Percentiles rank a stretch among this genome's conserved stretches.
These are phyloP conservation scores for Insectozyma bohioensis DNA, from an alignment of 1,139 yeast species.

Conservation along the genomic window DNA sequence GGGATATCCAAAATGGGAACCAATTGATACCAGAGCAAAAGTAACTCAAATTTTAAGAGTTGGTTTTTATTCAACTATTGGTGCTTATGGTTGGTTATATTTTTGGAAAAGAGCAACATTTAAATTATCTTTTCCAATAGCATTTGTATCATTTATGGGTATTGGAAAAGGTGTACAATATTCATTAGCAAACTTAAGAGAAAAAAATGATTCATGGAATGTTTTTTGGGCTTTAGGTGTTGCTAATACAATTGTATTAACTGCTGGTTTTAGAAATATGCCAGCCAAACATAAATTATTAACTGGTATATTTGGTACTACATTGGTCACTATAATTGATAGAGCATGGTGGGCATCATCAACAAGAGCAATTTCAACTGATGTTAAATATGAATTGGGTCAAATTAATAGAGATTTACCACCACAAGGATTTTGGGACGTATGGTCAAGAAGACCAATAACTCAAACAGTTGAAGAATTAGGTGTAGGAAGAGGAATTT, in stretches of 20 bases:
- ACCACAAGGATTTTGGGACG: constrained; percentile 80
- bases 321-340: constrained; percentile 38
- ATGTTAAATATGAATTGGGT: constrained; percentile 36
- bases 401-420: constrained; percentile 34
- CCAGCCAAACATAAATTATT: constrained; percentile 44
- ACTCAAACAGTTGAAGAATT: constrained; percentile 76
- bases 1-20: constrained; percentile 47
- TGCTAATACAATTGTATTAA: constrained; percentile 43
- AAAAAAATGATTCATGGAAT: constrained; percentile 52
- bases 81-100: constrained; percentile 50
- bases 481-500: constrained; percentile 65
- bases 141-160: constrained; percentile 42
- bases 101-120: constrained; percentile 49
- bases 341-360: constrained; percentile 47
- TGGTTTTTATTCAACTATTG: constrained; percentile 46
- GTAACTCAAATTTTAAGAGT: constrained; percentile 41
- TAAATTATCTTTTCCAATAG: constrained; percentile 41
- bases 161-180: constrained; percentile 34
- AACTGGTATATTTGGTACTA: constrained; percentile 44
- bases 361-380: constrained; percentile 39
- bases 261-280: constrained; percentile 42
- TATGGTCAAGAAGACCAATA: constrained; percentile 77
- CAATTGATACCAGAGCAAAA: constrained; percentile 45
- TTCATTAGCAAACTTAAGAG: constrained; percentile 44
- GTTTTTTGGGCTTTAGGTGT: constrained; percentile 46